Evolutionary conservation across 768 basidiomycete genomes (phyloP), one percentile per base, ranked within the genome.

Genomic region (Suillus alpinus): DNA sequence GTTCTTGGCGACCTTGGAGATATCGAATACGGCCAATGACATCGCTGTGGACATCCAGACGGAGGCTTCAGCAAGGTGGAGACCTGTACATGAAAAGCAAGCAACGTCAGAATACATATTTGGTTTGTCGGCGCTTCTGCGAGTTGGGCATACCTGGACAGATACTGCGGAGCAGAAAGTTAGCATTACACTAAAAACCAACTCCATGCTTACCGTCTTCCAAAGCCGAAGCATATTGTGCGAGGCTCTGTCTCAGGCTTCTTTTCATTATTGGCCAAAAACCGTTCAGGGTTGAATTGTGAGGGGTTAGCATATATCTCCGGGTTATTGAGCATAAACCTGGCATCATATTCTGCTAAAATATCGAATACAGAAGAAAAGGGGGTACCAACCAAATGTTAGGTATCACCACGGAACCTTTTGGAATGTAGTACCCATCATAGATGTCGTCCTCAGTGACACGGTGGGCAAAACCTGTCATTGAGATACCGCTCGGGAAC

Each of bases 211-310:
- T 74, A 67, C 62, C 86, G 79, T 69, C 86, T 76, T 57, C 86
- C 86, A 71, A 86, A 88, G 10, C 86, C 86, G 74, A 87, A 88
- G 62, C 81, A 83, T 32, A 84, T 65, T 58, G 78, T 78, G 61
- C 80, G 80, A 65, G 84, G 83, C 72, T 86, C 84, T 44, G 71
- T 73, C 67, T 85, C 82, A 46, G 76, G 77, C 47, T 69, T 56
- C 39, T 62, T 53, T 16, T 39, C 53, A 5, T 56, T 44, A 26
- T 37, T 40, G 8, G 73, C 68, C 40, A 86, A 71, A 67, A 81
- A 86, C 37, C 85, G 80, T 57, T 82, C 82, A 29, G 85, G 85
- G 56, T 80, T 78, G 67, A 86, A 86, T 51, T 68, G 63, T 62
- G 80, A 74, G 3, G 84, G 84, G 58, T 81, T 73, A 44, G 71